These are phyloP conservation scores for Apiotrichum siamense DNA, from an alignment of 1,284 basidiomycete species.

Conservation along the genomic window DNA sequence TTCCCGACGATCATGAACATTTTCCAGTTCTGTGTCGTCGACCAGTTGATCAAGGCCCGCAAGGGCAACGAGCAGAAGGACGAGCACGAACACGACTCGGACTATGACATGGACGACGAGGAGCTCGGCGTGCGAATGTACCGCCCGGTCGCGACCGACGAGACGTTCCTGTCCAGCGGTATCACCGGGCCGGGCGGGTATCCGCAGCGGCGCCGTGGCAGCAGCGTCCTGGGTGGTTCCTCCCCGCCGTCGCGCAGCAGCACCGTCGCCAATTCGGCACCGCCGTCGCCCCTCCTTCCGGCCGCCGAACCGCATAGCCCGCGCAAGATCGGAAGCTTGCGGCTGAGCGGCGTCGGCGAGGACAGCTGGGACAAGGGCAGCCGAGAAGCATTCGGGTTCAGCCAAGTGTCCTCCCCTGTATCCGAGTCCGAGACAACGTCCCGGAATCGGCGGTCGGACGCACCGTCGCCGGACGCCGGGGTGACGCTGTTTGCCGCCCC, in stretches of 20 bases:
- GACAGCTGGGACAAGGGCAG: not conserved
- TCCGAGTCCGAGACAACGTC: not conserved
- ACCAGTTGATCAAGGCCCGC: constrained; percentile 45
- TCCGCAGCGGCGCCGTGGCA: not conserved
- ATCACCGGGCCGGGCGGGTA: not conserved
- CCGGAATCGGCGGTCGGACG: constrained; percentile 1
- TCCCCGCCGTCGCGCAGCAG: not conserved
- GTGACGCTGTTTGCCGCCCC: not conserved
- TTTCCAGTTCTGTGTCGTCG: constrained; percentile 56
- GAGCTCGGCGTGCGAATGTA: constrained; percentile 9
- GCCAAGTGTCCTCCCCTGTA: not conserved
- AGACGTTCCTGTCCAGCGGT: not conserved
- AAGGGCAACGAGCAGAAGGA: constrained; percentile 9
- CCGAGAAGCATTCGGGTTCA: too few species aligned
- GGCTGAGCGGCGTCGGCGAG: not conserved
- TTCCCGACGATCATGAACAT: constrained; percentile 93
- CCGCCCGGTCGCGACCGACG: constrained; percentile 7
- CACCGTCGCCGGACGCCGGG: constrained; percentile 2
- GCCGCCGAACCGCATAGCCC: not conserved
- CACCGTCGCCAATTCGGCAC: not conserved
- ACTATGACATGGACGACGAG: constrained; percentile 1
- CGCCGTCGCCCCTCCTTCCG: not conserved
- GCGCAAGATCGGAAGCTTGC: not conserved
- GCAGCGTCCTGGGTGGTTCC: constrained; percentile 1
- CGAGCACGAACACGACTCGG: constrained; percentile 1